Evolutionary conservation across 345 rosid species (phyloP).

Genomic region (Acer yangbiense): DNA sequence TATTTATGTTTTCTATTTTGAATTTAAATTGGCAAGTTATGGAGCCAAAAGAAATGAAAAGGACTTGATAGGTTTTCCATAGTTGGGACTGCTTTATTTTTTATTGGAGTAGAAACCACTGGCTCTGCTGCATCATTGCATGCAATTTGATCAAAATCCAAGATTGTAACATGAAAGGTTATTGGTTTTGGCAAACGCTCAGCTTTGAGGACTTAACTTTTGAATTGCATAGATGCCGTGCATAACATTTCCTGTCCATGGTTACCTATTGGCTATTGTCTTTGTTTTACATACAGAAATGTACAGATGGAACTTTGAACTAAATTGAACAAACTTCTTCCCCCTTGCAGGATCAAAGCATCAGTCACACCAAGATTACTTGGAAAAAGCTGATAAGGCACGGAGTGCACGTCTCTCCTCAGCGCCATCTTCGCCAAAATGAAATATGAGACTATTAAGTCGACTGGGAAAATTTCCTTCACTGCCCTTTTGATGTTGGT

Average conservation of each 20-base stretch:
- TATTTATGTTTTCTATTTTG: no score
- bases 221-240: not conserved
- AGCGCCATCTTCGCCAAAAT: conserved; percentile 42
- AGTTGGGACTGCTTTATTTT: not conserved
- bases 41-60: not conserved
- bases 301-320: not conserved
- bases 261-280: not conserved
- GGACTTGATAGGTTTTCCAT: not conserved
- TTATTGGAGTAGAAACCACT: not conserved
- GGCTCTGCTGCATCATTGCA: not conserved
- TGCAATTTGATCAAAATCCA: not conserved
- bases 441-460: conserved; percentile 21
- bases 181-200: not conserved
- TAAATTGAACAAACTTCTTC: conserved; percentile 15
- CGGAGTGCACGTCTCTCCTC: conserved; percentile 77
- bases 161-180: not conserved
- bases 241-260: not conserved
- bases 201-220: not conserved
- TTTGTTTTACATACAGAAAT: not conserved
- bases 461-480: conserved; percentile 20
- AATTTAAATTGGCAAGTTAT: not conserved
- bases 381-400: conserved; percentile 95
- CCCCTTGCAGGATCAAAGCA: conserved; percentile 70
- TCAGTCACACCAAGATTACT: conserved; percentile 90
- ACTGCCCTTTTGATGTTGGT: conserved; percentile 12